Conservation (phyloP, 352 stramenopile genomes). For the Peronospora belbahrii region DNA sequence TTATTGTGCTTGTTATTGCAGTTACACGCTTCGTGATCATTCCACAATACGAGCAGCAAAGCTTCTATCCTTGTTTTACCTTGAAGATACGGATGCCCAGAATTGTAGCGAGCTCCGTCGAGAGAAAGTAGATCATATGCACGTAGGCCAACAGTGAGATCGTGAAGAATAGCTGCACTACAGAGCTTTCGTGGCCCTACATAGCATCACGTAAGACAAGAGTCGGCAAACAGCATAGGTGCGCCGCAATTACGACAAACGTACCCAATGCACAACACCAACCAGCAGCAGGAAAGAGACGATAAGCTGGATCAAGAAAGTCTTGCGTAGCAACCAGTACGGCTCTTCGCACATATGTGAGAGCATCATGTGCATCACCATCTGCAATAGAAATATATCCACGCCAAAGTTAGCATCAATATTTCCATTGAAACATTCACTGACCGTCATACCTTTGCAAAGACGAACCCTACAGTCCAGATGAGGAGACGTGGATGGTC, state of each 20-base stretch:
- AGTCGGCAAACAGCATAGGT: not conserved
- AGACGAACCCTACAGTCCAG: constrained; percentile 76
- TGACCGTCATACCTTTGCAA: constrained; percentile 49
- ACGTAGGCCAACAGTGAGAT: constrained; percentile 59
- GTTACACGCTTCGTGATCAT: not conserved
- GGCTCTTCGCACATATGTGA: constrained; percentile 82
- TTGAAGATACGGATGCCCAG: constrained; percentile 79
- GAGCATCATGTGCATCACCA: constrained; percentile 88
- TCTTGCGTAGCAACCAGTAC: constrained; percentile 82
- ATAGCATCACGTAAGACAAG: not conserved
- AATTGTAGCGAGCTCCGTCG: constrained; percentile 63
- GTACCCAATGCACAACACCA: constrained; percentile 66
- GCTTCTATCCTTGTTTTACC: constrained; percentile 48
- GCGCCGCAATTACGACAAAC: constrained; percentile 9
- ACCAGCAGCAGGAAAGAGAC: constrained; percentile 59
- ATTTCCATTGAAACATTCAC: not conserved
- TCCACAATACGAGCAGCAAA: not conserved
- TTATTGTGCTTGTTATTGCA: constrained; percentile 5
- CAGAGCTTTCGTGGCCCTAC: constrained; percentile 55
- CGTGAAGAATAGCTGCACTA: constrained; percentile 72
- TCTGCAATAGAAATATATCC: constrained; percentile 28
- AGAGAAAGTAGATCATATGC: constrained; percentile 82
- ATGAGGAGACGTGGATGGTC: constrained; percentile 80
- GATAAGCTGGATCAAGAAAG: constrained; percentile 54
- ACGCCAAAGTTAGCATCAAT: not conserved